phyloP scores from a whole-genome alignment of 176 grass and related monocot species.

The Coix lacrymajobi region DNA sequence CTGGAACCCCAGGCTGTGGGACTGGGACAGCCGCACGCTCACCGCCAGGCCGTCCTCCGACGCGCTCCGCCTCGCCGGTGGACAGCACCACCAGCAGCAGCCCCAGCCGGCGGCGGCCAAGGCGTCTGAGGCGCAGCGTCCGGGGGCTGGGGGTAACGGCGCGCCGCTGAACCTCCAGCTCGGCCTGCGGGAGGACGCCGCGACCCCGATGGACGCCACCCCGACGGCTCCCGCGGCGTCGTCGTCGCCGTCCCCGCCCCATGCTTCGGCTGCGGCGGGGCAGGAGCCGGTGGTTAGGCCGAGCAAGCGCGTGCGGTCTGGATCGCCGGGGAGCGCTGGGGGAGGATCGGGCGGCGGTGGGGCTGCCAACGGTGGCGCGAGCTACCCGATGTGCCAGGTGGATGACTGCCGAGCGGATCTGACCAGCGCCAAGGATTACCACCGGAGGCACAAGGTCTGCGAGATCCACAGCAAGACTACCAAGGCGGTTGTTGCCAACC shows the following conservation, averaged over 20 bases:
- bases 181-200: conserved; percentile 25
- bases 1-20: conserved; percentile 92
- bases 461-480: conserved; percentile 84
- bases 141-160: conserved; percentile 18
- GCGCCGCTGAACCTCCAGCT: conserved; percentile 55
- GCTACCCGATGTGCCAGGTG: conserved; percentile 96
- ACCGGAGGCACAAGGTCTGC: conserved; percentile 93
- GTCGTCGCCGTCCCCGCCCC: conserved; percentile 27
- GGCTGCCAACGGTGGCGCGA: conserved; percentile 18
- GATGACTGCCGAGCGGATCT: conserved; percentile 91
- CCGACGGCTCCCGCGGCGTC: conserved; percentile 27
- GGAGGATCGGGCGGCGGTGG: conserved; percentile 1
- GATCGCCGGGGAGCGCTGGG: conserved; percentile 56
- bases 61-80: conserved; percentile 2
- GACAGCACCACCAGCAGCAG: conserved; percentile 26
- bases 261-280: background rate
- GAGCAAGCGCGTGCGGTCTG: conserved; percentile 72
- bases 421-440: conserved; percentile 86
- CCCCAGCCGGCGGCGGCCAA: conserved; percentile 5
- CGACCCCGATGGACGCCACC: conserved; percentile 24
- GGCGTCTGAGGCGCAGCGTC: background rate
- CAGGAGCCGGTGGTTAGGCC: conserved; percentile 48
- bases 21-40: conserved; percentile 81
- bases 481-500: conserved; percentile 78
- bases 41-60: conserved; percentile 53